Evolutionary conservation across 139 green algal species (phyloP).

Genomic region (Edaphochlamys debaryana): DNA sequence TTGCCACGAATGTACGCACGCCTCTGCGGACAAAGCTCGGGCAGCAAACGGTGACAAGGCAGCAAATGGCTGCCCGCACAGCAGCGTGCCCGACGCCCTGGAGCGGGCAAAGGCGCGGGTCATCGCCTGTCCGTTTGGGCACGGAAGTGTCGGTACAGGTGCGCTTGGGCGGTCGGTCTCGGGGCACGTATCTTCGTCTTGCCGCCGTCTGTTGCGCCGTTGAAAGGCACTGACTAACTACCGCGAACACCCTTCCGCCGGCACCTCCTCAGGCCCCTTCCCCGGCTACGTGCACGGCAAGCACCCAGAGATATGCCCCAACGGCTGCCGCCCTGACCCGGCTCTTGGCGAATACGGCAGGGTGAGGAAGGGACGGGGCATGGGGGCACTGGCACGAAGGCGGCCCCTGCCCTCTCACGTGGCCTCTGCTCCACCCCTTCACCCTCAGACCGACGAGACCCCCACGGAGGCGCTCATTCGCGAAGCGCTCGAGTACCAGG

Average conservation of each 20-base stretch:
- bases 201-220: neutral
- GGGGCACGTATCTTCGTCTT: neutral
- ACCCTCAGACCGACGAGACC: slow-evolving; percentile 20
- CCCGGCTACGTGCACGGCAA: slow-evolving; percentile 47
- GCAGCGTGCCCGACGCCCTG: too few relatives aligned
- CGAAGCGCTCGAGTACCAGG: slow-evolving; percentile 58
- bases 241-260: too few relatives aligned
- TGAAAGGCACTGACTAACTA: too few relatives aligned
- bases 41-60: too few relatives aligned
- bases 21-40: too few relatives aligned
- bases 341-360: neutral
- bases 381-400: neutral
- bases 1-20: too few relatives aligned
- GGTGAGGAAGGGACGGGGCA: neutral
- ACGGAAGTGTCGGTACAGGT: slow-evolving; percentile 27
- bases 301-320: slow-evolving; percentile 29
- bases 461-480: slow-evolving; percentile 47
- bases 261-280: neutral
- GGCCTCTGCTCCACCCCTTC: neutral
- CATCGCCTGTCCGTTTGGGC: slow-evolving; percentile 36
- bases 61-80: too few relatives aligned
- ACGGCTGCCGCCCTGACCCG: slow-evolving; percentile 22
- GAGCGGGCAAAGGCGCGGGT: too few relatives aligned
- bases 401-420: too few relatives aligned
- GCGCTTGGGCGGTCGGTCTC: too few relatives aligned